phyloP scores from a whole-genome alignment of 2,329 filamentous ascomycete species.

The Knufia petricola region DNA sequence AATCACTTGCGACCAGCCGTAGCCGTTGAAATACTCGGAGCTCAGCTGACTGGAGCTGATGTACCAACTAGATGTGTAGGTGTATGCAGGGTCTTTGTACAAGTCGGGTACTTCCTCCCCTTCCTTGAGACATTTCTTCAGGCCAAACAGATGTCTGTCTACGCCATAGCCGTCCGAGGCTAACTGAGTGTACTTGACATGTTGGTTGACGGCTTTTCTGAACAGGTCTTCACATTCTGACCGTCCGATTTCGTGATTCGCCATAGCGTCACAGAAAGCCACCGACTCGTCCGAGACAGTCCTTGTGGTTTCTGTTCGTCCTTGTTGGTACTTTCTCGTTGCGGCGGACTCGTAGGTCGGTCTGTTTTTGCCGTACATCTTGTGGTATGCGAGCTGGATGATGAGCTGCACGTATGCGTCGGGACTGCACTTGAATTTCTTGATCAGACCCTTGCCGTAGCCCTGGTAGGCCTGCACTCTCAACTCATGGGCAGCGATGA shows the following conservation, averaged over 20 bases:
- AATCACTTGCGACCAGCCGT: conserved; percentile 96
- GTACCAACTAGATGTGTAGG: conserved; percentile 81
- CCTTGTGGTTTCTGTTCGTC: conserved; percentile 92
- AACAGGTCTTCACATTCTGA: conserved; percentile 64
- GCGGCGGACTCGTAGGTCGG: conserved; percentile 96
- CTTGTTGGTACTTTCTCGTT: conserved; percentile 88
- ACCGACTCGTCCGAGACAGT: conserved; percentile 83
- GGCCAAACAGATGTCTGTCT: conserved; percentile 90
- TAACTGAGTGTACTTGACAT: conserved; percentile 82
- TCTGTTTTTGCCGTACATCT: conserved; percentile 97
- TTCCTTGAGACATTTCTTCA: conserved; percentile 78
- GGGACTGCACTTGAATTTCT: conserved; percentile 97
- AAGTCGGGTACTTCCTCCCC: conserved; percentile 74
- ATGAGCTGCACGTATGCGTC: conserved; percentile 98
- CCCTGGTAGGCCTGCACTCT: conserved; percentile 91
- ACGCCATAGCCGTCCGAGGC: conserved; percentile 89
- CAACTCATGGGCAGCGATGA: conserved; percentile 83
- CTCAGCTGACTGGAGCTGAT: conserved; percentile 82
- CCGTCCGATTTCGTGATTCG: conserved; percentile 54
- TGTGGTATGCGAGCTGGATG: conserved; percentile 95
- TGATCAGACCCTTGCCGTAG: conserved; percentile 96
- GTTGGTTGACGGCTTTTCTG: conserved; percentile 68
- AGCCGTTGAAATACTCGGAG: conserved; percentile 97
- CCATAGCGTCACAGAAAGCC: conserved; percentile 81
- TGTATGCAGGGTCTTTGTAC: conserved; percentile 76